These are phyloP conservation scores for Eucalyptus sp. DNA, from an alignment of 345 rosid species.

Conservation along the genomic window DNA sequence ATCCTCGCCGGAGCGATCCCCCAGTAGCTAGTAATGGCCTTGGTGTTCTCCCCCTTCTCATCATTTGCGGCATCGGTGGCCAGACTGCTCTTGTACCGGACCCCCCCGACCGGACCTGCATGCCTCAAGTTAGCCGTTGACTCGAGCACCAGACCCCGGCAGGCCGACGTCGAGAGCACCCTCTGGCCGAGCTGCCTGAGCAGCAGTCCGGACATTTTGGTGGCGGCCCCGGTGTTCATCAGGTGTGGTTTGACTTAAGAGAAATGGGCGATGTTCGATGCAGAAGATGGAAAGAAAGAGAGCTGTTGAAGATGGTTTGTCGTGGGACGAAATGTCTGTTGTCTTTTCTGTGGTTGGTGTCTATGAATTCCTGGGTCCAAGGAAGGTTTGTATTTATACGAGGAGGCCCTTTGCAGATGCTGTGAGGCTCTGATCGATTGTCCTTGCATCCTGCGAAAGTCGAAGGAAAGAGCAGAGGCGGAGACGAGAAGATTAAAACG, in stretches of 20 bases:
- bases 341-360: neutral
- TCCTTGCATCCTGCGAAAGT: neutral
- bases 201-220: neutral
- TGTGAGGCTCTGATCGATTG: neutral
- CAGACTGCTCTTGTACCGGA: neutral
- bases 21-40: constrained; percentile 35
- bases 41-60: neutral
- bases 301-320: neutral
- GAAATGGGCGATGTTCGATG: neutral
- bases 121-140: neutral
- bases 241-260: neutral
- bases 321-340: neutral
- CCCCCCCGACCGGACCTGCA: neutral
- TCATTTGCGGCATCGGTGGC: neutral
- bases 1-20: constrained; percentile 30
- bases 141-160: neutral
- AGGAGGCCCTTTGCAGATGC: neutral
- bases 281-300: neutral
- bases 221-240: neutral
- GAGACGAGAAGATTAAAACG: neutral
- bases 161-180: neutral
- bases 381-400: neutral
- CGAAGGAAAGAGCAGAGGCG: neutral
- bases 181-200: neutral
- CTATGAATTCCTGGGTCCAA: neutral